Evolutionary conservation across 352 stramenopile species (phyloP), one percentile per base, ranked within the genome.

Genomic region (Phytophthora lateralis): DNA sequence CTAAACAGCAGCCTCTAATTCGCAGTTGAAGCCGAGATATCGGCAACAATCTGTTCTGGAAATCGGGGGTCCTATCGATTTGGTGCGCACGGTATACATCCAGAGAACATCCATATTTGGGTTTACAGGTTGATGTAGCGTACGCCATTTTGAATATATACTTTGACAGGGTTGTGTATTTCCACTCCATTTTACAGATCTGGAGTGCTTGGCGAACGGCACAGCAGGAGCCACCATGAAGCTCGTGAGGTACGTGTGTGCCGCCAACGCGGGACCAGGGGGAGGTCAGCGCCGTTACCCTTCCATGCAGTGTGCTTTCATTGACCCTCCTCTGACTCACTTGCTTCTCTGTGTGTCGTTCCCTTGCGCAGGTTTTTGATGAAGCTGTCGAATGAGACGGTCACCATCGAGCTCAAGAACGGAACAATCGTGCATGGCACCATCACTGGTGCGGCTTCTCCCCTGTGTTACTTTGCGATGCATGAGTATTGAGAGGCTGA

Each of bases 321-420:
- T 35, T n/a, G 8, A 11, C 32, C 18, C 14, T 20, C 11, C 6
- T 18, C 6, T 37, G 27, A 52, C 24, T 66, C 21, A 15, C 7
- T 47, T 3, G 12, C 17, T 6, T 60, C 14, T 50, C 9, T 51
- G n/a, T 26, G n/a, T 35, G 41, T 11, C 21, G 39, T 37, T 11
- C 29, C 18, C 49, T 7, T 5, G 14, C 20, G 48, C 51, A 95
- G 95, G 59, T 98, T 98, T 80, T 91, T 98, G 70, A 98, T 98
- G 95, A 99, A 99, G 75, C 85, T 99, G 46, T 98, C 97, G 55
- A 98, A 98, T 55, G 97, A 99, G 82, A 98, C 97, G 55, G 97
- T 99, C 34, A 99, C 97, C 30, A 99, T 99, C 59, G 98, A 99
- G 73, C 85, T 99, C n/a, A 99, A 99, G 83, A 99, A 99, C 83